A percentile compares a stretch with the other conserved stretches of the same genome.
phyloP scores from a whole-genome alignment of 352 stramenopile genomes.

The Globisporangium iwayamae region DNA sequence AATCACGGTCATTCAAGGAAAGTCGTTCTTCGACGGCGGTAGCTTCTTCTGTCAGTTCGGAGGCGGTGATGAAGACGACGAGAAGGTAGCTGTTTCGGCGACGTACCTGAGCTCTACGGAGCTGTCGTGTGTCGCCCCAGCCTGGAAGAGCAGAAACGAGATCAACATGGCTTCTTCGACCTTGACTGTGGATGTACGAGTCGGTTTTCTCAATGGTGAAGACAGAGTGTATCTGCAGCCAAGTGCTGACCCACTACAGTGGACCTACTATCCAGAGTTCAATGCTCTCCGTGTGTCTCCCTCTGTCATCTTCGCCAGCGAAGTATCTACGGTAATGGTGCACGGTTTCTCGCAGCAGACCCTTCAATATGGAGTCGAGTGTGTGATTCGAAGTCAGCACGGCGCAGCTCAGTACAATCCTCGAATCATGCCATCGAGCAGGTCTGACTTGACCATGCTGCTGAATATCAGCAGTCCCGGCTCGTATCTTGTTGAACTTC shows the following conservation, averaged over 20 bases:
- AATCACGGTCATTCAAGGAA: slow-evolving; percentile 17
- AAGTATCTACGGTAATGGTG: neutral
- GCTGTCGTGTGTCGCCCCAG: slow-evolving; percentile 23
- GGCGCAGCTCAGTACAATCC: neutral
- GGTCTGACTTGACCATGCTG: neutral
- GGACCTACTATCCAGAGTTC: slow-evolving; percentile 8
- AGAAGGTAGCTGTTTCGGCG: neutral
- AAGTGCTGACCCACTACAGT: neutral
- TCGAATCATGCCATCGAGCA: neutral
- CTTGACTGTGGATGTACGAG: neutral
- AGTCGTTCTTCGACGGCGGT: slow-evolving; percentile 20
- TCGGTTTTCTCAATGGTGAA: neutral
- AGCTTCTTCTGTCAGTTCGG: slow-evolving; percentile 26
- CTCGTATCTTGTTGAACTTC: slow-evolving; percentile 4
- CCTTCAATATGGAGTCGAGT: neutral
- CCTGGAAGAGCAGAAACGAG: slow-evolving; percentile 14
- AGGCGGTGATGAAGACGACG: neutral
- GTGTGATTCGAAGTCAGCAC: neutral
- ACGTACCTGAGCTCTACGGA: slow-evolving; percentile 15
- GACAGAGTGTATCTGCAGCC: neutral
- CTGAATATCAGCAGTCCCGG: slow-evolving; percentile 2
- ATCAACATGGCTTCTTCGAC: neutral
- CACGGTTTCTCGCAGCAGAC: slow-evolving; percentile 4
- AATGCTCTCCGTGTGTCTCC: neutral
- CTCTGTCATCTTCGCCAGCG: neutral